Percentiles rank a stretch among this genome's conserved stretches.
Conservation (phyloP, 2,329 filamentous ascomycete genomes). For the Fusarium goolgardi region DNA sequence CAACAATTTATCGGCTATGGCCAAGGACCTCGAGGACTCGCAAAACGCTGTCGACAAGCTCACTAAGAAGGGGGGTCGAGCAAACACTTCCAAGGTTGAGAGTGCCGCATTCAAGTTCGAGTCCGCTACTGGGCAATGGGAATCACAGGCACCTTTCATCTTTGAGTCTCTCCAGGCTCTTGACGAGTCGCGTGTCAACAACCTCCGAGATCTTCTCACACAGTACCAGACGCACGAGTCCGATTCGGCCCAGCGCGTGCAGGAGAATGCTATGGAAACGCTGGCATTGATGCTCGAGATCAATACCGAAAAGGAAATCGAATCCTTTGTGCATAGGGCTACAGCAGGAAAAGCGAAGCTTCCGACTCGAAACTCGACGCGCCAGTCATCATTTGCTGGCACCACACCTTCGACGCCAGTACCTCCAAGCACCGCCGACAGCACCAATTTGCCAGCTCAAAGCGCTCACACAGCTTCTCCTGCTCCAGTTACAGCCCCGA, state of each 20-base stretch:
- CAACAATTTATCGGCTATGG: conserved; percentile 81
- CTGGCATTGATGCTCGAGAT: conserved; percentile 87
- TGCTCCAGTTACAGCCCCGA: conserved; percentile 24
- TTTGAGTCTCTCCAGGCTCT: conserved; percentile 92
- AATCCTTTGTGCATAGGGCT: conserved; percentile 68
- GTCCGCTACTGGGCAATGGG: conserved; percentile 85
- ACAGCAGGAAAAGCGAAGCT: conserved; percentile 55
- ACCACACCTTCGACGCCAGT: conserved; percentile 43
- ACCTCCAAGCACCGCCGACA: conserved; percentile 46
- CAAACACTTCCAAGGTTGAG: conserved; percentile 81
- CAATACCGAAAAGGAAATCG: conserved; percentile 87
- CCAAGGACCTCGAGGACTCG: conserved; percentile 85
- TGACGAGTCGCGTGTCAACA: conserved; percentile 89
- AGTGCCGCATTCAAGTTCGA: conserved; percentile 79
- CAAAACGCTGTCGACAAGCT: conserved; percentile 89
- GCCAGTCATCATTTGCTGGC: conserved; percentile 55
- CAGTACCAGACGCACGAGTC: conserved; percentile 94
- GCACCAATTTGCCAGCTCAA: conserved; percentile 33
- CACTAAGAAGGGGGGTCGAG: conserved; percentile 79
- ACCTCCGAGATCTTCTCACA: conserved; percentile 89
- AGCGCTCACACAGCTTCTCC: conserved; percentile 27
- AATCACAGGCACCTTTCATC: conserved; percentile 92
- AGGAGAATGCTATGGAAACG: conserved; percentile 80
- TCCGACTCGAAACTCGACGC: conserved; percentile 56
- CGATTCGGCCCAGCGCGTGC: conserved; percentile 82